These are phyloP conservation scores for Cochlearia excelsa DNA, from an alignment of 345 rosid species.

Conservation along the genomic window DNA sequence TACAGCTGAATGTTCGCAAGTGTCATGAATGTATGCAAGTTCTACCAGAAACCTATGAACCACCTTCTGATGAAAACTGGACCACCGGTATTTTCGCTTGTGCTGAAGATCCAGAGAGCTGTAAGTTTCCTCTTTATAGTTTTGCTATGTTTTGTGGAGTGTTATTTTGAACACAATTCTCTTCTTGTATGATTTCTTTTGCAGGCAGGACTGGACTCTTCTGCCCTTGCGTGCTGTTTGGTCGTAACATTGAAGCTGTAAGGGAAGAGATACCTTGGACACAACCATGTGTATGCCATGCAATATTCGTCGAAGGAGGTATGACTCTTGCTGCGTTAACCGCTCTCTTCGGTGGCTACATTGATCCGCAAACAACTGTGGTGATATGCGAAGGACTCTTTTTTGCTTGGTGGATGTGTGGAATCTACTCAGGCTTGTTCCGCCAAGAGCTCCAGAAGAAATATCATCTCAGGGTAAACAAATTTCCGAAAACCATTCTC, in stretches of 20 bases:
- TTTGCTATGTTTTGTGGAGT: not conserved
- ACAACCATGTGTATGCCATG: conserved; percentile 79
- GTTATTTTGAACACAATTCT: too few species aligned
- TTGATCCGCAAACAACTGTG: conserved; percentile 74
- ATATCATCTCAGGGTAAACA: conserved; percentile 82
- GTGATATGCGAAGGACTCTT: conserved; percentile 73
- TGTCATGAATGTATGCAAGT: conserved; percentile 81
- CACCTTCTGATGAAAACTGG: conserved; percentile 95
- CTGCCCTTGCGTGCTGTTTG: conserved; percentile 83
- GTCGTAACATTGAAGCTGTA: conserved; percentile 66
- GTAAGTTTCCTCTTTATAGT: conserved; percentile 41
- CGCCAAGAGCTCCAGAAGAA: conserved; percentile 78
- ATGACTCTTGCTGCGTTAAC: conserved; percentile 68
- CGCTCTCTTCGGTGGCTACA: conserved; percentile 54
- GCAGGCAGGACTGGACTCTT: conserved; percentile 71
- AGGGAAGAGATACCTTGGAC: conserved; percentile 72
- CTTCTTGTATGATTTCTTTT: conserved; percentile 1
- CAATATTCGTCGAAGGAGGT: conserved; percentile 86
- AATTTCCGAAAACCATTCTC: not conserved
- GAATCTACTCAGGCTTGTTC: conserved; percentile 71
- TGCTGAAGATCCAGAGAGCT: conserved; percentile 66
- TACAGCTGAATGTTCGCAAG: conserved; percentile 52
- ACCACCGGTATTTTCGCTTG: conserved; percentile 76
- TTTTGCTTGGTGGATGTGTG: conserved; percentile 91
- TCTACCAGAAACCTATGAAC: conserved; percentile 75